Conservation (phyloP, 73 alveolate species). For the Paramecium sonneborni region DNA sequence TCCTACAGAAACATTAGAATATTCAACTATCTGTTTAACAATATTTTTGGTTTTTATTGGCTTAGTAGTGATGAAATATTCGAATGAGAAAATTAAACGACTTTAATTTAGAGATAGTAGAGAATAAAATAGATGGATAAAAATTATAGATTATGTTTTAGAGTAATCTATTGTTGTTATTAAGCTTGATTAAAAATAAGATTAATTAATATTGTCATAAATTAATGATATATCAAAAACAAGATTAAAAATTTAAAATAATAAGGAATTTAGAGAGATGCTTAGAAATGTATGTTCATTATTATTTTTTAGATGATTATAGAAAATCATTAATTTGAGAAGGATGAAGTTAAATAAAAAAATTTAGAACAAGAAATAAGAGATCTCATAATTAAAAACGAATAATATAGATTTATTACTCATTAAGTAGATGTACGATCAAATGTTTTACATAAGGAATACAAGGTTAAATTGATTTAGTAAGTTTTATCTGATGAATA, state of each 20-base stretch:
- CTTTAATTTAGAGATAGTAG: conserved; percentile 7
- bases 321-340: background rate
- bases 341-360: background rate
- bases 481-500: background rate
- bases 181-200: background rate
- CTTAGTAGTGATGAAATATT: background rate
- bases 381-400: background rate
- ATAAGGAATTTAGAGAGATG: background rate
- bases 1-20: background rate
- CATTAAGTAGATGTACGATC: background rate
- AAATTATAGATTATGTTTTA: background rate
- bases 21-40: background rate
- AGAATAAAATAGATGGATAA: conserved; percentile 24
- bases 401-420: background rate
- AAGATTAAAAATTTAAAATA: background rate
- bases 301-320: background rate
- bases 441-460: background rate
- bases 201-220: background rate
- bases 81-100: background rate
- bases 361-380: background rate
- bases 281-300: background rate
- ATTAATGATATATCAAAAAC: background rate
- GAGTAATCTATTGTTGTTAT: conserved; percentile 10
- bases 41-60: conserved; percentile 17
- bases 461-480: background rate